Base-by-base conservation (phyloP, 257 asterid genomes). In the Jacaranda copaia region DNA sequence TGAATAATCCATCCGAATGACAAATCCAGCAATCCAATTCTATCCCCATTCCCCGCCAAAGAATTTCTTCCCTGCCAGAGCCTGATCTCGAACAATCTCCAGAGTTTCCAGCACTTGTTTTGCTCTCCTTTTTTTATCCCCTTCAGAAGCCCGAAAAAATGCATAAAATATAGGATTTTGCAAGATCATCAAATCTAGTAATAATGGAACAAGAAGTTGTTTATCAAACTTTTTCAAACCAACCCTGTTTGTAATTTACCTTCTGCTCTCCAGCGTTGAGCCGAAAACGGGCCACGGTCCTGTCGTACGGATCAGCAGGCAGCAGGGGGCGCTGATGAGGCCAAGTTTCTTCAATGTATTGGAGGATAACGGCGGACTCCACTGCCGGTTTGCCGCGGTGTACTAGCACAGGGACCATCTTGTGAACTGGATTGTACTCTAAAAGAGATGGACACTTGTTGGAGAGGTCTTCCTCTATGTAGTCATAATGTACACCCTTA, bases 271-370 rank as follows among this genome's bases (percentile, higher is more conserved):
- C 77, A 62, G 76, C 82, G 68, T 85, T 77, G 15, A 81, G 42
- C 87, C 85, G 80, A 65, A 85, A 78, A 16, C 84, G 79, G 71
- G 87, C 85, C 63, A 63, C 18, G 69, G 82, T 82, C 73, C 81
- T 68, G 58, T 77, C 79, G 1, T 78, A 72, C 49, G 89, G 82
- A 80, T 83, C 87, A 19, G 70, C 11, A 9, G 87, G 85, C 55
- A 83, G 60, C 75, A 85, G 75, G 16, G 86, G 79, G 43, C 10
- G 56, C 4, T 5, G 74, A 75, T 68, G 56, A 0, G 82, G 80
- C 87, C 89, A 85, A 43, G 81, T 72, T 63, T 85, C 89, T 56
- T 85, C 85, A 8, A 82, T 80, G 57, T 80, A 85, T 42, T 85
- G 32, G 7, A 85, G 77, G 76, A 85, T 82, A 35, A 85, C 74